Evolutionary conservation across 164 flowering plant genomes (phyloP).

Genomic region (Aristolochia fimbriata): DNA sequence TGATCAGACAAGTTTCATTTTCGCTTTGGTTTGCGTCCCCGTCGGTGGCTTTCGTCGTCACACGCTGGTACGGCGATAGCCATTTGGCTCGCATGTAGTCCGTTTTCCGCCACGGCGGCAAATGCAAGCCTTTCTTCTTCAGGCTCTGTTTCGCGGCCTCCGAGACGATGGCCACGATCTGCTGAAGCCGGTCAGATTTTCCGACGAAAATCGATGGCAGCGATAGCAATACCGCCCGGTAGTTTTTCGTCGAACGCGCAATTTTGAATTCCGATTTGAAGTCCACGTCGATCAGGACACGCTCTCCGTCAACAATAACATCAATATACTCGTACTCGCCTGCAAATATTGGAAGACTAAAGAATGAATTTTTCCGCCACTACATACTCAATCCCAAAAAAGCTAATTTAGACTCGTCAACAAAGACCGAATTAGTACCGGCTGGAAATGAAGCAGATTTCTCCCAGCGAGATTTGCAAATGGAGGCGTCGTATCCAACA

Average conservation of each 20-base stretch:
- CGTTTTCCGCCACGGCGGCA: slow-evolving; percentile 80
- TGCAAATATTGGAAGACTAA: slow-evolving; percentile 10
- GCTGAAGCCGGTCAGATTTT: slow-evolving; percentile 60
- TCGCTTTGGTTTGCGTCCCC: not conserved
- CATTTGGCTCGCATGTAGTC: slow-evolving; percentile 74
- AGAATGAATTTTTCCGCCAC: not conserved
- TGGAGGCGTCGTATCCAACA: slow-evolving; percentile 63
- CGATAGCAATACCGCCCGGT: slow-evolving; percentile 50
- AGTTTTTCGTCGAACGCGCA: slow-evolving; percentile 65
- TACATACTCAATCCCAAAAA: not conserved
- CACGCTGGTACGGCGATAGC: slow-evolving; percentile 42
- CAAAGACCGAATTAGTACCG: slow-evolving; percentile 29
- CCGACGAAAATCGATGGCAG: slow-evolving; percentile 79
- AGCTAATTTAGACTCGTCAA: not conserved
- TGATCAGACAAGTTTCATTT: slow-evolving; percentile 3
- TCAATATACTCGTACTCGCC: slow-evolving; percentile 89
- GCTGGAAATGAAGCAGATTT: slow-evolving; percentile 62
- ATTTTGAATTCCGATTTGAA: slow-evolving; percentile 89
- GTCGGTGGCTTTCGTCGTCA: not conserved
- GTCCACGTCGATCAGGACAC: slow-evolving; percentile 72
- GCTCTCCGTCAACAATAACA: slow-evolving; percentile 47
- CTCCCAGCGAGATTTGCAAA: slow-evolving; percentile 80
- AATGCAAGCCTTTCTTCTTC: slow-evolving; percentile 80
- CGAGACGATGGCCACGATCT: slow-evolving; percentile 50
- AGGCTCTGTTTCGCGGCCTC: slow-evolving; percentile 79